phyloP scores from a whole-genome alignment of 768 basidiomycete genomes.

The Chiua virens region DNA sequence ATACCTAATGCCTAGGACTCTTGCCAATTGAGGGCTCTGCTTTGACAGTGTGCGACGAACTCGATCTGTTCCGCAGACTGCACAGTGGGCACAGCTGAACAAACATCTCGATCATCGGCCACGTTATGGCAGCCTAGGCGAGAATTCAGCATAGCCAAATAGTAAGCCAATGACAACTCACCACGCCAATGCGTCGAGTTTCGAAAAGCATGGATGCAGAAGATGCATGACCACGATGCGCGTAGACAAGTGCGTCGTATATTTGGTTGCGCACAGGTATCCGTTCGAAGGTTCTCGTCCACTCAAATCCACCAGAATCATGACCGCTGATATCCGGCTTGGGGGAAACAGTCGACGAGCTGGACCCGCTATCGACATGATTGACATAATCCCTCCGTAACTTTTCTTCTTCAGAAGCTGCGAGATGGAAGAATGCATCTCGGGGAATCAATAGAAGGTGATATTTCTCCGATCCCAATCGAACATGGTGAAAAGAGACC shows the following conservation, averaged over 20 bases:
- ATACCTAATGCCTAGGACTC: conserved; percentile 22
- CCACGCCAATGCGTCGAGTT: conserved; percentile 57
- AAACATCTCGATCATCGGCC: conserved; percentile 75
- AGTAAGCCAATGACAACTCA: conserved; percentile 34
- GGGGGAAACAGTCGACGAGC: conserved; percentile 12
- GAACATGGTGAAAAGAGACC: conserved; percentile 59
- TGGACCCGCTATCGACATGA: conserved; percentile 31
- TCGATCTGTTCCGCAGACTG: conserved; percentile 42
- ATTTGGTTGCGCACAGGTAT: conserved; percentile 67
- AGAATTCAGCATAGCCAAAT: conserved; percentile 4
- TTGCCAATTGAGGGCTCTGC: conserved; percentile 14
- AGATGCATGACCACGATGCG: conserved; percentile 58
- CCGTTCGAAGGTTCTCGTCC: conserved; percentile 51
- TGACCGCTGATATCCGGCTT: conserved; percentile 17
- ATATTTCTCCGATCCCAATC: conserved; percentile 57
- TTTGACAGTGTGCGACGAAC: conserved; percentile 20
- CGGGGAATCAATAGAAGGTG: conserved; percentile 59
- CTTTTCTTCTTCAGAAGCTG: conserved; percentile 49
- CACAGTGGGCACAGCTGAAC: conserved; percentile 58
- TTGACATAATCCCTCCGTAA: conserved; percentile 47
- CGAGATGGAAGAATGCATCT: conserved; percentile 55
- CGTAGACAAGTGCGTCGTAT: conserved; percentile 67
- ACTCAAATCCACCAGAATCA: conserved; percentile 30
- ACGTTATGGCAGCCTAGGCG: conserved; percentile 63
- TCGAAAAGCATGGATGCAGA: conserved; percentile 56